Conservation (phyloP, 164 flowering plant species). For the Sedum album region DNA sequence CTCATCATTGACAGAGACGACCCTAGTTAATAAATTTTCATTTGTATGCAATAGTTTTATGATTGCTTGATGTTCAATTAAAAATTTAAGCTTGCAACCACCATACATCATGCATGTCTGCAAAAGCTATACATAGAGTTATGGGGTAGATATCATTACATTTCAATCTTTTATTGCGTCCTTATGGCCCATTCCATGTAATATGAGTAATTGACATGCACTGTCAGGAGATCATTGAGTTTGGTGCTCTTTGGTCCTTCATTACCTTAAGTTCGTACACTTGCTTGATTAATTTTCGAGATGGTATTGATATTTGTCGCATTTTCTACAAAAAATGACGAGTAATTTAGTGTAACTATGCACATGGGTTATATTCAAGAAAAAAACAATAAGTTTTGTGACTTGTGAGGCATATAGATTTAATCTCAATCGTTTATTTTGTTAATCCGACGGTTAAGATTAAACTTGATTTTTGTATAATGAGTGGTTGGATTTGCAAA, state of each 20-base stretch:
- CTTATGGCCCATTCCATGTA: neutral
- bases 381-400: no score
- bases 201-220: neutral
- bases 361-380: no score
- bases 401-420: no score
- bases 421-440: no score
- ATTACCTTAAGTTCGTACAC: neutral
- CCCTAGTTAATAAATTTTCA: neutral
- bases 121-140: neutral
- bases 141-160: neutral
- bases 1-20: neutral
- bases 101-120: neutral
- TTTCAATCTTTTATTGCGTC: neutral
- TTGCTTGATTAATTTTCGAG: no score
- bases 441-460: no score
- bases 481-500: no score
- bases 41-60: no score
- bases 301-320: no score
- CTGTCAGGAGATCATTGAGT: neutral
- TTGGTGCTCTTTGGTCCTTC: neutral
- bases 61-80: conserved; percentile 3
- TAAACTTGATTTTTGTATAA: no score
- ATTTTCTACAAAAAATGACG: no score
- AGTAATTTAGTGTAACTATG: no score
- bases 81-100: neutral